Percentiles rank a stretch among this genome's conserved stretches.
Evolutionary conservation across 371 early-diverging fungal species (phyloP).

Genomic region (Lichtheimia hyalospora): DNA sequence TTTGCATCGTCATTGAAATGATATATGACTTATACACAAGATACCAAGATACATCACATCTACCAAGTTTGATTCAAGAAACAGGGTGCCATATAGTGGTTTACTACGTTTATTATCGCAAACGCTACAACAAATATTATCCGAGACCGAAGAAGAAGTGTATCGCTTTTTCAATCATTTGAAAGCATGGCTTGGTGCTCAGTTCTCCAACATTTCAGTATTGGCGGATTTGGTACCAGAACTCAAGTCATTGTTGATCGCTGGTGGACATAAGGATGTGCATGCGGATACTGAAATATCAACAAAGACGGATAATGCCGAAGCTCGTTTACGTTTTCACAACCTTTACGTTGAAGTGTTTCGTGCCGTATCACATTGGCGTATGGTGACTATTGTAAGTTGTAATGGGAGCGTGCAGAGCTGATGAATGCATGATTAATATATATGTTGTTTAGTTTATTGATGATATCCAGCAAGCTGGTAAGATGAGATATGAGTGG

Average conservation of each 20-base stretch:
- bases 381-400: conserved; percentile 46
- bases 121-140: conserved; percentile 43
- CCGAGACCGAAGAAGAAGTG: conserved; percentile 42
- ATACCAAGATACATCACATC: conserved; percentile 34
- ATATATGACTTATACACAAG: neutral
- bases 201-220: conserved; percentile 33
- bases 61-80: conserved; percentile 41
- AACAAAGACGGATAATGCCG: conserved; percentile 36
- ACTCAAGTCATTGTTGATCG: conserved; percentile 29
- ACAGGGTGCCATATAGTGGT: conserved; percentile 38
- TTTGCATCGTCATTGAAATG: neutral
- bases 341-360: conserved; percentile 43
- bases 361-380: conserved; percentile 39
- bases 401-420: neutral
- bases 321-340: conserved; percentile 42
- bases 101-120: conserved; percentile 41
- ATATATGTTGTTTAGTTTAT: conserved; percentile 24
- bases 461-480: conserved; percentile 49
- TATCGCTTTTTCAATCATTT: conserved; percentile 31
- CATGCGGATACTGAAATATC: conserved; percentile 12
- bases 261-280: neutral
- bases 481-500: conserved; percentile 1
- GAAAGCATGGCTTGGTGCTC: conserved; percentile 31
- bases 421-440: neutral
- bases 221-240: conserved; percentile 44